Percentiles rank a stretch among this genome's conserved stretches.
Conservation (phyloP, 768 basidiomycete species). For the Chiua virens region DNA sequence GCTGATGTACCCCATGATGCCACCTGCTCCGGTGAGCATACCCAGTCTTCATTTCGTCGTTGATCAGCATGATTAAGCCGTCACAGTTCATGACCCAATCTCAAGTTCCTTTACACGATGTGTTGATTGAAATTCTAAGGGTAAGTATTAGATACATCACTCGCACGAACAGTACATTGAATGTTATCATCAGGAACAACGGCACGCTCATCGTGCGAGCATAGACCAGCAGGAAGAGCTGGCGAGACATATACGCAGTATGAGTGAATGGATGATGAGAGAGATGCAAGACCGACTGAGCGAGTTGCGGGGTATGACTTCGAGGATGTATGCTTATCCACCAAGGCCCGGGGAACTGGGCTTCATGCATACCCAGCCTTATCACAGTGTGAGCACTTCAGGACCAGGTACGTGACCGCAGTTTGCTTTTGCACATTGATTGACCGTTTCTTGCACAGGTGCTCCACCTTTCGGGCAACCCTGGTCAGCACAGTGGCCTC, state of each 20-base stretch:
- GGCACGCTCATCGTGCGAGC: not conserved
- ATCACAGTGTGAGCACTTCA: not conserved
- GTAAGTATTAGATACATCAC: not conserved
- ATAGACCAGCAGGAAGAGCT: constrained; percentile 7
- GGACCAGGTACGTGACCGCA: not conserved
- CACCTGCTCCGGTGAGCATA: not conserved
- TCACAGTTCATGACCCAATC: not conserved
- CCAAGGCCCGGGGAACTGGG: not conserved
- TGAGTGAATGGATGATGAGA: constrained; percentile 8
- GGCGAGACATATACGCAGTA: not conserved
- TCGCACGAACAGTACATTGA: not conserved
- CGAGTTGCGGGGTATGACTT: not conserved
- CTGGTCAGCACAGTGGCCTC: not conserved
- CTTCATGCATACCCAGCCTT: not conserved
- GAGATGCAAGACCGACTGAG: constrained; percentile 4
- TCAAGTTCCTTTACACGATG: constrained; percentile 1
- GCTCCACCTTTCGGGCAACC: not conserved
- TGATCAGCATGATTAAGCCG: not conserved
- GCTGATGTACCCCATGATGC: not conserved
- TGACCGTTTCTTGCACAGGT: not conserved
- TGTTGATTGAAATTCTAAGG: constrained; percentile 3
- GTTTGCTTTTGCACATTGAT: too few relatives aligned
- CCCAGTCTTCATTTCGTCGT: not conserved
- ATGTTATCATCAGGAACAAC: constrained; percentile 6
- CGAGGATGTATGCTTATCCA: not conserved